phyloP scores from a whole-genome alignment of 495 filamentous ascomycete genomes.

The Copromyces sp. region DNA sequence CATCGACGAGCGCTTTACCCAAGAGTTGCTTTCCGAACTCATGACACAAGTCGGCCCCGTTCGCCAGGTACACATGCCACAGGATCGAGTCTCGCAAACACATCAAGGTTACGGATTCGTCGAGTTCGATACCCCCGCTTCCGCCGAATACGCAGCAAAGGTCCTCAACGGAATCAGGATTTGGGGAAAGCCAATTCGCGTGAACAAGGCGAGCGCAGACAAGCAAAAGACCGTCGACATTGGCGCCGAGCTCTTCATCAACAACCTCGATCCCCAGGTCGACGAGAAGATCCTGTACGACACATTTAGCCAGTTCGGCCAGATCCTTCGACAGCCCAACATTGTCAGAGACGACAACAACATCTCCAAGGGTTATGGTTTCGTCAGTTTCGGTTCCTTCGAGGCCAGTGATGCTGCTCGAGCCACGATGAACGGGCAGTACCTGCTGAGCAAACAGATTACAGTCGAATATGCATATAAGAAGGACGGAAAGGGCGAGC shows the following conservation, averaged over 20 bases:
- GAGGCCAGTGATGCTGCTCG: constrained; percentile 91
- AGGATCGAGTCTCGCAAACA: constrained; percentile 90
- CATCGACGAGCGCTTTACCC: constrained; percentile 88
- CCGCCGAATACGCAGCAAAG: constrained; percentile 92
- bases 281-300: constrained; percentile 96
- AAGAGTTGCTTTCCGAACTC: constrained; percentile 89
- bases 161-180: constrained; percentile 94
- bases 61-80: constrained; percentile 93
- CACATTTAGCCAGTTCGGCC: constrained; percentile 90
- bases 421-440: constrained; percentile 90
- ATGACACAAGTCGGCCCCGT: constrained; percentile 96
- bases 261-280: constrained; percentile 90
- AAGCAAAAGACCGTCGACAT: constrained; percentile 96
- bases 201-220: constrained; percentile 86
- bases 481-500: constrained; percentile 95
- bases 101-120: constrained; percentile 99
- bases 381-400: constrained; percentile 88
- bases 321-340: constrained; percentile 75
- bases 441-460: constrained; percentile 91
- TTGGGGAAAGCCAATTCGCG: constrained; percentile 88
- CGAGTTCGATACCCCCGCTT: constrained; percentile 91
- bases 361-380: constrained; percentile 92
- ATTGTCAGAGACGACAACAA: constrained; percentile 87
- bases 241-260: constrained; percentile 93
- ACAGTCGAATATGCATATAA: constrained; percentile 98